These are phyloP conservation scores for Coemansia sp. DNA, from an alignment of 192 early-diverging fungal genomes.

Conservation along the genomic window DNA sequence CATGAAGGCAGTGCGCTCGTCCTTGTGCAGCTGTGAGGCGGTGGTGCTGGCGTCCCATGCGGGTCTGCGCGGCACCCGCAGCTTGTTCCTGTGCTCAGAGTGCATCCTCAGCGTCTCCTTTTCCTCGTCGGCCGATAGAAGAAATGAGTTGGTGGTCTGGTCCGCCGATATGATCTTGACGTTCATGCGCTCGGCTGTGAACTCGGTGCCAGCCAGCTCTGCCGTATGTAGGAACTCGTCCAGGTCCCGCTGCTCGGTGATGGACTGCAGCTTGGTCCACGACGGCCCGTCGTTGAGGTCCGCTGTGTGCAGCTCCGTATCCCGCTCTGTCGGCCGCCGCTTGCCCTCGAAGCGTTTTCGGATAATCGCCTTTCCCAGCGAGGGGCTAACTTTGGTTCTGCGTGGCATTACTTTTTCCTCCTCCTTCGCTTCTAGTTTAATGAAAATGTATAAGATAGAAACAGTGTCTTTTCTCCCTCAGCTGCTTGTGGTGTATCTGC, in stretches of 20 bases:
- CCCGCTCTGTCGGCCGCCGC: slow-evolving; percentile 48
- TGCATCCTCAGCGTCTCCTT: slow-evolving; percentile 72
- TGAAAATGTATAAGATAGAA: too few relatives aligned
- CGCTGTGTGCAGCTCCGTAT: slow-evolving; percentile 73
- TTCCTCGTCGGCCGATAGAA: slow-evolving; percentile 79
- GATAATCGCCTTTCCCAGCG: slow-evolving; percentile 50
- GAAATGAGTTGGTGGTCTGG: slow-evolving; percentile 73
- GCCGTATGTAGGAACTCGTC: slow-evolving; percentile 96
- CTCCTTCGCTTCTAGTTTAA: neutral
- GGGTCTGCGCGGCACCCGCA: slow-evolving; percentile 88
- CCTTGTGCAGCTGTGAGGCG: slow-evolving; percentile 70
- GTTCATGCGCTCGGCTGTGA: slow-evolving; percentile 74
- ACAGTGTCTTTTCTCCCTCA: too few relatives aligned
- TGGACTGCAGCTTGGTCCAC: slow-evolving; percentile 87
- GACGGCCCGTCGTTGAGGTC: slow-evolving; percentile 79
- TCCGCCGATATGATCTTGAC: slow-evolving; percentile 75
- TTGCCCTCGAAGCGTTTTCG: slow-evolving; percentile 53
- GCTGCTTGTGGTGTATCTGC: too few relatives aligned
- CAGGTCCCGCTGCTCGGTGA: slow-evolving; percentile 96
- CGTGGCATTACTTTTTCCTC: slow-evolving; percentile 16
- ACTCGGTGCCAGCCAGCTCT: slow-evolving; percentile 91
- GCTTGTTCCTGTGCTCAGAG: slow-evolving; percentile 65
- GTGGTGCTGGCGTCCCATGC: slow-evolving; percentile 87
- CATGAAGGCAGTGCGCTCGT: slow-evolving; percentile 87
- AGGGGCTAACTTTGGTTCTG: slow-evolving; percentile 38